Conservation (phyloP, 768 basidiomycete species). For the Mycena crocata region DNA sequence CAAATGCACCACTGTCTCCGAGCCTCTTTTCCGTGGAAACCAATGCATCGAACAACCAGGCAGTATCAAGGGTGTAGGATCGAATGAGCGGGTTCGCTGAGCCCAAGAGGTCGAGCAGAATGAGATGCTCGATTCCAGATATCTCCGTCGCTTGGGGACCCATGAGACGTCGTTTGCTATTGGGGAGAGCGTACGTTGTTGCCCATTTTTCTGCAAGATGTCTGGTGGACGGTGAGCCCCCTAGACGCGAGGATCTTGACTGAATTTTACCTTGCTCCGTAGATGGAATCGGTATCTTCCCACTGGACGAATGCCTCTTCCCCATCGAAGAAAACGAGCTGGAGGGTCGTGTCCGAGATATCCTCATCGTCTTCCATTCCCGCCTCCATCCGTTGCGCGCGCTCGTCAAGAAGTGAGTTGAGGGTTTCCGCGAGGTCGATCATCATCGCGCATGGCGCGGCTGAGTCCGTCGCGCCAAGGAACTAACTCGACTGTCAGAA, state of each 20-base stretch:
- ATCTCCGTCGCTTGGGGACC: conserved; percentile 71
- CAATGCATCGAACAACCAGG: conserved; percentile 91
- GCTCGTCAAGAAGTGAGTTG: conserved; percentile 74
- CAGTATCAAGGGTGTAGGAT: conserved; percentile 88
- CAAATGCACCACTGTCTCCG: conserved; percentile 71
- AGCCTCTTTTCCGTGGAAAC: conserved; percentile 78
- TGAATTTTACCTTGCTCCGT: conserved; percentile 95
- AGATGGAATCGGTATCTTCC: conserved; percentile 91
- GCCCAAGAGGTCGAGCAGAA: conserved; percentile 94
- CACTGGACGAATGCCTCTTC: conserved; percentile 95
- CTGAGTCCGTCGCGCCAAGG: conserved; percentile 97
- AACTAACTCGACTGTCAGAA: conserved; percentile 65
- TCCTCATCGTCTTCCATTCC: conserved; percentile 80
- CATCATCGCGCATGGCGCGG: conserved; percentile 94
- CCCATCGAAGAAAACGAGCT: conserved; percentile 96
- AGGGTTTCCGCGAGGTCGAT: conserved; percentile 91
- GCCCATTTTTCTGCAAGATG: conserved; percentile 93
- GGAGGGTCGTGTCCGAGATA: conserved; percentile 84
- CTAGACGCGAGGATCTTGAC: too few relatives aligned
- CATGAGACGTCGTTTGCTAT: conserved; percentile 68
- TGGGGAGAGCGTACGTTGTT: conserved; percentile 70
- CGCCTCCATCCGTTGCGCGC: conserved; percentile 64
- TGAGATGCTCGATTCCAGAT: conserved; percentile 86
- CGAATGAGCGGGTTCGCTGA: conserved; percentile 78
- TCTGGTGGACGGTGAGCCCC: too few relatives aligned